Base-by-base conservation (phyloP, 208 protist species). In the Acanthamoeba healyi region DNA sequence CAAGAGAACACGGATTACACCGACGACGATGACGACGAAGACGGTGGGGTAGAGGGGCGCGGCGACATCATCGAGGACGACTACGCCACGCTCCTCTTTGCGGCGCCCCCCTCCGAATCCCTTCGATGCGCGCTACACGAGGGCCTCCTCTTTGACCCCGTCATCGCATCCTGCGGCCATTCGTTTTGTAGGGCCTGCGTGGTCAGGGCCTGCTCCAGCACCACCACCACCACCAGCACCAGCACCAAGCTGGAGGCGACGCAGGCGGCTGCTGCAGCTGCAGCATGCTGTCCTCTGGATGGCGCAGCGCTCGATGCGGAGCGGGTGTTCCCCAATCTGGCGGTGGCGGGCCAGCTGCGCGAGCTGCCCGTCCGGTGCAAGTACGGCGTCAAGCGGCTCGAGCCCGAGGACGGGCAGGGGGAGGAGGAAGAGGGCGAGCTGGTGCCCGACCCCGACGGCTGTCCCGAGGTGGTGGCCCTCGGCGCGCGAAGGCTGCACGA, bases 91-190 rank as follows among this genome's bases (percentile, higher is more conserved):
- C 74, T 84, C 5, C 65, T 93, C n/a, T 93, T 93, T 36, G 88
- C 56, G 2, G 12, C 44, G 7, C 67, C 58, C 22, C 88, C 88
- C 9, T 77, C 88, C 32, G 88, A 79, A 2, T 7, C 32, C 32
- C 65, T 93, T 12, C 44, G 40, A 24, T 93, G 88, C 24, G 29
- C 63, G 3, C 51, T 93, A 19, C 88, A 93, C 42, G 51, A 38
- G 0, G 88, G 88, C 2, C 42, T 93, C 26, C 51, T 93, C 29
- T 22, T 56, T 29, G 58, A 93, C n/a, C 88, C 88, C 34, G 88
- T 93, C 3, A 93, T 81, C 56, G 42, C 88, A 1, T 26, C 88
- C 26, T 93, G 88, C 65, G 88, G 88, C 19, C 88, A 93, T 61
- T 49, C 88, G 40, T 93, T 81, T 29, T 93, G 88, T 58, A n/a